These are phyloP conservation scores for Pseudopyrenochaeta lycopersici DNA, from an alignment of 2,329 filamentous ascomycete species.

Conservation along the genomic window DNA sequence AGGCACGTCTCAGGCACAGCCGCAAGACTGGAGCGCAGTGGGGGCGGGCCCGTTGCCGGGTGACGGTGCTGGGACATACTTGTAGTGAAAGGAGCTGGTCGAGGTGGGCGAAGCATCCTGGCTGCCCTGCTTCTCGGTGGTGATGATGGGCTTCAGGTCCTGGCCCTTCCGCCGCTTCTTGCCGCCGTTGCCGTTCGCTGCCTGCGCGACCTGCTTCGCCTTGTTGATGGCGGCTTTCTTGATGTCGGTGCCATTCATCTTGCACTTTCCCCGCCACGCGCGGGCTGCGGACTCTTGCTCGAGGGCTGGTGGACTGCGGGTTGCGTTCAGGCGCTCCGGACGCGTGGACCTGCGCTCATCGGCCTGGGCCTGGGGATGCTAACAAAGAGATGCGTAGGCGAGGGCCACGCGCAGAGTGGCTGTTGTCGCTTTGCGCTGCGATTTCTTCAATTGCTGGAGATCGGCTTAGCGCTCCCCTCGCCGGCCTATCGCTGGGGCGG, in stretches of 20 bases:
- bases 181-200: conserved; percentile 63
- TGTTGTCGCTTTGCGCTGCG: conserved; percentile 35
- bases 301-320: conserved; percentile 13
- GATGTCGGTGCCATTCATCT: conserved; percentile 71
- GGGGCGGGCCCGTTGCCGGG: neutral
- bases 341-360: conserved; percentile 41
- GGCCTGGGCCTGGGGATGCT: conserved; percentile 12
- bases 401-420: conserved; percentile 26
- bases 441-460: conserved; percentile 47
- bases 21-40: conserved; percentile 10
- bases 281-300: conserved; percentile 21
- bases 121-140: conserved; percentile 65
- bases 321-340: conserved; percentile 39
- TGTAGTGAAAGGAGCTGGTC: conserved; percentile 49
- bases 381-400: conserved; percentile 9
- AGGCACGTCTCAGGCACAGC: neutral
- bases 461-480: conserved; percentile 47
- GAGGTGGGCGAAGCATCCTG: conserved; percentile 55
- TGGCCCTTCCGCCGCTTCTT: conserved; percentile 81
- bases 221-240: conserved; percentile 72
- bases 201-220: conserved; percentile 71
- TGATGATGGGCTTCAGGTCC: conserved; percentile 77
- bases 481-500: conserved; percentile 31
- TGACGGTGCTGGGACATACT: conserved; percentile 39
- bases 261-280: conserved; percentile 49